Evolutionary conservation across 495 filamentous ascomycete species (phyloP), one percentile per base, ranked within the genome.

Genomic region (Glarea lozoyensis): DNA sequence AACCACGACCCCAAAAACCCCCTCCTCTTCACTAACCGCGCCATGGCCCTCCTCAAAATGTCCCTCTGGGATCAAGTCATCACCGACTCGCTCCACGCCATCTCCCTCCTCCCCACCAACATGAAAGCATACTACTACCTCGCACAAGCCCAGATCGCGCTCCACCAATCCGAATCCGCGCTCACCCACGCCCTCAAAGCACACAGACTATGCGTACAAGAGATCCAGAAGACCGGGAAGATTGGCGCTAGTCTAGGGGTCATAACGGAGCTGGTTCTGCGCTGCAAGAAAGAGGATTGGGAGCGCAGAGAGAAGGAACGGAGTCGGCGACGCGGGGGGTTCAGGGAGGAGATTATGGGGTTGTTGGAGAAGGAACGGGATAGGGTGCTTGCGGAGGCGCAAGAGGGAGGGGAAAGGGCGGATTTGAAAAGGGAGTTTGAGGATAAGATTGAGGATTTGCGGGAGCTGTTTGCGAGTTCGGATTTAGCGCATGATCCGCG

Each of bases 91-190:
- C 59, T 81, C 17, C 65, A 70, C 30, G 81, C 84, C 38, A 81
- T 98, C 44, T 66, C 77, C 3, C 69, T 94, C 5, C 63, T 72
- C 41, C 59, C 69, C 21, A 64, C 74, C 32, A 79, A 76, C 52
- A 66, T 95, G 55, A 98, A 98, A 65, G 88, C 84, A 10, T 76
- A 76, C 63, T 89, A 79, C 54, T 82, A 88, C 63, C 78, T 94
- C 9, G 82, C 88, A 3, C 82, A 92, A 58, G 86, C 88, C 3
- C 81, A 93, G 48, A 72, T 94, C 16, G 74, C 71, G 1, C 70
- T 96, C 2, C 63, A 78, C 44, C 77, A 83, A 50, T 82, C 82
- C 17, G 75, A 84, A 46, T 84, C 85, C 50, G 88, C 92, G 0
- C 72, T 89, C 20, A 57, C 72, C 3, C 75, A 78, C 24, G 86